Percentiles rank a stretch among this genome's conserved stretches.
Conservation (phyloP, 2,329 filamentous ascomycete genomes). For the Talaromyces sp. region DNA sequence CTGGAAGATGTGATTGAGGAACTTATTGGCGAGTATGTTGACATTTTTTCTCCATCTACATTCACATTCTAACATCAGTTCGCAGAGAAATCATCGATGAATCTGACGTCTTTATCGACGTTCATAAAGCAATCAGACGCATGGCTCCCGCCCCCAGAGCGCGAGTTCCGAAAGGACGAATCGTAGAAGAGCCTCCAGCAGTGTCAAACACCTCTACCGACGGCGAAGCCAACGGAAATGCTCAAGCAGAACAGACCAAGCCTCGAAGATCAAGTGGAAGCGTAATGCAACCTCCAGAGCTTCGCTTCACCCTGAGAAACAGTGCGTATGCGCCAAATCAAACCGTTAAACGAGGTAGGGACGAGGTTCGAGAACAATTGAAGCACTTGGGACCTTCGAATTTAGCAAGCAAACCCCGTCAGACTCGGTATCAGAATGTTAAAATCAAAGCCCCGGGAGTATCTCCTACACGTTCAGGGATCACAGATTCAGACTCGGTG, state of each 20-base stretch:
- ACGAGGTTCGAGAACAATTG: conserved; percentile 54
- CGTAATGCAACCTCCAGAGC: conserved; percentile 30
- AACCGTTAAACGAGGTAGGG: conserved; percentile 44
- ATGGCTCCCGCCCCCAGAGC: conserved; percentile 77
- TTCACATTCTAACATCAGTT: conserved; percentile 16
- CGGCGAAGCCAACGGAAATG: conserved; percentile 42
- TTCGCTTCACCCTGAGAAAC: conserved; percentile 34
- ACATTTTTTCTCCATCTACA: background rate
- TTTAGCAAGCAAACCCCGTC: conserved; percentile 52
- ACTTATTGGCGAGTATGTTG: conserved; percentile 85
- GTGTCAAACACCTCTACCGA: conserved; percentile 21
- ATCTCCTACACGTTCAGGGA: conserved; percentile 26
- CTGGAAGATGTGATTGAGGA: conserved; percentile 98
- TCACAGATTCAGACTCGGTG: conserved; percentile 31
- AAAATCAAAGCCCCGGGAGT: conserved; percentile 57
- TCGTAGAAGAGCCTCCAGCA: conserved; percentile 44
- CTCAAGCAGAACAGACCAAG: conserved; percentile 15
- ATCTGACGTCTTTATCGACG: conserved; percentile 95
- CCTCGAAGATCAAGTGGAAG: conserved; percentile 15
- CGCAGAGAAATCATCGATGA: conserved; percentile 93
- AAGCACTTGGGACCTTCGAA: conserved; percentile 62
- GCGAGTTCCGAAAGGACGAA: conserved; percentile 54
- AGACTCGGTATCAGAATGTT: conserved; percentile 57
- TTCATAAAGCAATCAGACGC: conserved; percentile 94
- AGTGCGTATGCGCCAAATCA: conserved; percentile 22